Percentiles rank a stretch among this genome's conserved stretches.
Conservation (phyloP, 768 basidiomycete genomes). For the Boletus patriciae region DNA sequence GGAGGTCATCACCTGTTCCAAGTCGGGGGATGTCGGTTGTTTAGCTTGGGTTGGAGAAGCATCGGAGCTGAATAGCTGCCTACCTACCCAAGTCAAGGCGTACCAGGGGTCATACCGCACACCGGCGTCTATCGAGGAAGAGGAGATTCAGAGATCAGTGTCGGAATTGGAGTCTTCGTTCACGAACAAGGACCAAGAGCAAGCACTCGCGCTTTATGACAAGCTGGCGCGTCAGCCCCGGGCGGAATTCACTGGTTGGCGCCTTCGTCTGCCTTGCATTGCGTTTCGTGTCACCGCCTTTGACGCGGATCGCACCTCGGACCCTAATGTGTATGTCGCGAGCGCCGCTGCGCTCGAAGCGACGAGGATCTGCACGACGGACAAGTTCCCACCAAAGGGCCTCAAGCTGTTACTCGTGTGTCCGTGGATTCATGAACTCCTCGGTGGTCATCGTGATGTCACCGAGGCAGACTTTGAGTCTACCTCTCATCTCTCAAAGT, state of each 20-base stretch:
- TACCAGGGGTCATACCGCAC: not conserved
- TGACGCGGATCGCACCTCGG: not conserved
- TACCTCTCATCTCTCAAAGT: not conserved
- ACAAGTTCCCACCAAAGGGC: not conserved
- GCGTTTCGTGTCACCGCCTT: not conserved
- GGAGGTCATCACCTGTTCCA: slow-evolving; percentile 3
- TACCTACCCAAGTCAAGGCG: slow-evolving; percentile 1
- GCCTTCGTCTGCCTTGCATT: slow-evolving; percentile 2
- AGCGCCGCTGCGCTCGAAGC: not conserved
- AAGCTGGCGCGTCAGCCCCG: not conserved
- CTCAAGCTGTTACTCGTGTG: slow-evolving; percentile 6
- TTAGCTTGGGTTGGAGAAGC: slow-evolving; percentile 4
- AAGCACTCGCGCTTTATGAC: not conserved
- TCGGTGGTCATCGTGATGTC: not conserved
- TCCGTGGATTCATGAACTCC: slow-evolving; percentile 13
- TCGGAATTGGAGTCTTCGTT: not conserved
- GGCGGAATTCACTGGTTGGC: slow-evolving; percentile 1
- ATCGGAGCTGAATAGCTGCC: slow-evolving; percentile 1
- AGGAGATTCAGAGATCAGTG: not conserved
- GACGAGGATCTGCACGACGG: not conserved
- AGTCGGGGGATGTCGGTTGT: slow-evolving; percentile 3
- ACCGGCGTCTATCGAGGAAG: not conserved
- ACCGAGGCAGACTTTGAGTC: not conserved
- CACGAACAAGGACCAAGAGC: not conserved
- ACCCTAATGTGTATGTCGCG: not conserved